Percentiles rank a stretch among this genome's conserved stretches.
Conservation (phyloP, 768 basidiomycete genomes). For the Termitomyces sp. region DNA sequence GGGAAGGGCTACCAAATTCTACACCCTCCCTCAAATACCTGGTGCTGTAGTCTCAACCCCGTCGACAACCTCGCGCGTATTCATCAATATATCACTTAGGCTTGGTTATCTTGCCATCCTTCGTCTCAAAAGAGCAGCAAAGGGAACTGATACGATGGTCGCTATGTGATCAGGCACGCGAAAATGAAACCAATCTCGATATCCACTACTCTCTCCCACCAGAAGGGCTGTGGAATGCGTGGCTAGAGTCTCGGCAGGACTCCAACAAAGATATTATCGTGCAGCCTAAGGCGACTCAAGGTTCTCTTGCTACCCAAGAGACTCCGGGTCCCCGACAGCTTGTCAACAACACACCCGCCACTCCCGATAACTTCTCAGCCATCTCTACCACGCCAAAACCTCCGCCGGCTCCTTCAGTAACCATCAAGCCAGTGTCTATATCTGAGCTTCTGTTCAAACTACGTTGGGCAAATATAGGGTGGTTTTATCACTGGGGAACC, state of each 20-base stretch:
- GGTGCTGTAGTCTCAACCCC: constrained; percentile 38
- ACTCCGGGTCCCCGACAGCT: constrained; percentile 60
- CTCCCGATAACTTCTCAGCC: constrained; percentile 48
- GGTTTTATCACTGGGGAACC: constrained; percentile 95
- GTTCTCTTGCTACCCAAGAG: constrained; percentile 19
- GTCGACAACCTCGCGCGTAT: constrained; percentile 6
- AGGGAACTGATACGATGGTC: constrained; percentile 69
- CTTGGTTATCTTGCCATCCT: constrained; percentile 80
- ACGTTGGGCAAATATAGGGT: constrained; percentile 95
- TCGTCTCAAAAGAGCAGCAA: constrained; percentile 62
- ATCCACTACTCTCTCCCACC: constrained; percentile 78
- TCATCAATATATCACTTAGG: constrained; percentile 45
- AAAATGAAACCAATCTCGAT: constrained; percentile 88
- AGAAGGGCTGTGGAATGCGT: constrained; percentile 76
- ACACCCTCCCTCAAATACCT: constrained; percentile 52
- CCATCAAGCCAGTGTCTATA: constrained; percentile 46
- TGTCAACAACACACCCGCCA: constrained; percentile 71
- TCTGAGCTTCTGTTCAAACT: constrained; percentile 70
- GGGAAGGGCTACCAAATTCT: constrained; percentile 33
- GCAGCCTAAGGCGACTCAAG: constrained; percentile 43
- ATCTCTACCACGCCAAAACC: constrained; percentile 60
- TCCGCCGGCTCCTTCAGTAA: constrained; percentile 63
- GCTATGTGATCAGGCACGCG: constrained; percentile 69
- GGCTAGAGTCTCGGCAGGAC: constrained; percentile 35
- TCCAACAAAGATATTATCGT: constrained; percentile 33